These are phyloP conservation scores for Comarum palustre DNA, from an alignment of 306 rosid species.

Conservation along the genomic window DNA sequence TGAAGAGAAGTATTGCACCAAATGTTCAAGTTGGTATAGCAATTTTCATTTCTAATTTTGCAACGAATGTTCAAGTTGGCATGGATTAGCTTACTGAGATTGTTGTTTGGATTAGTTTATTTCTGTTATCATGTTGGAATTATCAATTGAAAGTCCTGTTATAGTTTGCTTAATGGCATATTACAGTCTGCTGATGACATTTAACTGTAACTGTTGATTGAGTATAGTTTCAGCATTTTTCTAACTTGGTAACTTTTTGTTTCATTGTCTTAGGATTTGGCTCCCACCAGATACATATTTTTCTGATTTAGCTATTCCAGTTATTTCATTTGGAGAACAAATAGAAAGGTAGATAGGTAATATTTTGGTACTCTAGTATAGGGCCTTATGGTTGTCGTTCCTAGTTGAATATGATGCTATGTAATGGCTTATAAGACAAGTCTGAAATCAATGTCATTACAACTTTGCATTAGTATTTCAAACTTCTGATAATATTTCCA, in stretches of 20 bases:
- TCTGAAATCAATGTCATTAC: neutral
- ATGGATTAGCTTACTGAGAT: too few species aligned
- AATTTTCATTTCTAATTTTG: too few species aligned
- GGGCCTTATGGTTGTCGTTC: slow-evolving; percentile 4
- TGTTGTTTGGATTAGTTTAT: too few species aligned
- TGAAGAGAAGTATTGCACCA: too few species aligned
- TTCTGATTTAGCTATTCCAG: slow-evolving; percentile 83
- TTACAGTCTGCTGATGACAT: neutral
- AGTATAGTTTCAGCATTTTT: slow-evolving; percentile 3
- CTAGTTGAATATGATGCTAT: neutral
- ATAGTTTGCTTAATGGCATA: slow-evolving; percentile 10
- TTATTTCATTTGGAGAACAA: slow-evolving; percentile 78
- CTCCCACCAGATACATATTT: slow-evolving; percentile 73
- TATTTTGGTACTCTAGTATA: neutral
- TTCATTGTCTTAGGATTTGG: slow-evolving; percentile 50
- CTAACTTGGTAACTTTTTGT: slow-evolving; percentile 8
- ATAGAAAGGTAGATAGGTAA: slow-evolving; percentile 66
- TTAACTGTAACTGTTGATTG: slow-evolving; percentile 11
- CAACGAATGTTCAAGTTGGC: too few species aligned
- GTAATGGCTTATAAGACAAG: neutral
- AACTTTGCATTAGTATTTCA: neutral
- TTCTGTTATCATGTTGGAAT: too few species aligned
- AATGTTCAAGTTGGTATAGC: too few species aligned
- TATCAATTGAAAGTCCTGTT: too few species aligned
- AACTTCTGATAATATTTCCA: slow-evolving; percentile 21